Percentiles rank a stretch among this genome's conserved stretches.
Conservation (phyloP, 2,329 filamentous ascomycete genomes). For the Penicillium sp. region DNA sequence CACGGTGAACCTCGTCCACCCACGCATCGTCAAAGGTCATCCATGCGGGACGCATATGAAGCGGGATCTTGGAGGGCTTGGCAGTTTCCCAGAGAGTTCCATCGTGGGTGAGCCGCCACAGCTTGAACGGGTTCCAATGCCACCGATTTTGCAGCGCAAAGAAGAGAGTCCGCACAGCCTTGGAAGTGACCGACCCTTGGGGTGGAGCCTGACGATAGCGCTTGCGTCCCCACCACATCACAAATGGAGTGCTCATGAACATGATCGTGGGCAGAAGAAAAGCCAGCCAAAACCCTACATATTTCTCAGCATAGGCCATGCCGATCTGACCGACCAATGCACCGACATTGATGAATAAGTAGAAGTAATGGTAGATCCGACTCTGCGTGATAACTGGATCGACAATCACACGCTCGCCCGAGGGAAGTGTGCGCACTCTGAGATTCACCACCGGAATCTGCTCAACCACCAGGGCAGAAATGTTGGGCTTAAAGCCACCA, state of each 20-base stretch:
- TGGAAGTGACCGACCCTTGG: slow-evolving; percentile 65
- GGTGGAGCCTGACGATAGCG: slow-evolving; percentile 61
- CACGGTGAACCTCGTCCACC: slow-evolving; percentile 71
- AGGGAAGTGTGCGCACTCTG: slow-evolving; percentile 49
- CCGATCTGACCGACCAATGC: slow-evolving; percentile 55
- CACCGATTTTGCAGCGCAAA: slow-evolving; percentile 59
- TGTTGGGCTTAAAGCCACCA: slow-evolving; percentile 76
- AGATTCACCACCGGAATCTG: slow-evolving; percentile 58
- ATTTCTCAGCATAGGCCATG: slow-evolving; percentile 70
- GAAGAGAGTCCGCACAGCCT: slow-evolving; percentile 57
- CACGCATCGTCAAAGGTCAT: slow-evolving; percentile 65
- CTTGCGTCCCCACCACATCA: slow-evolving; percentile 56
- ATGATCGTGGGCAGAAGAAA: slow-evolving; percentile 60
- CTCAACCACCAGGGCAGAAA: slow-evolving; percentile 65
- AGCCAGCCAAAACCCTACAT: slow-evolving; percentile 60
- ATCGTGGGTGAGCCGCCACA: slow-evolving; percentile 20
- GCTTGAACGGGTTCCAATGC: slow-evolving; percentile 53
- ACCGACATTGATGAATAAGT: slow-evolving; percentile 65
- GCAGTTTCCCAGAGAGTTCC: slow-evolving; percentile 15
- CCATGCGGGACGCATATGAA: slow-evolving; percentile 11
- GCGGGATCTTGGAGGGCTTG: slow-evolving; percentile 7
- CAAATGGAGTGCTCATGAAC: slow-evolving; percentile 57
- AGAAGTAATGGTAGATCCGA: slow-evolving; percentile 66
- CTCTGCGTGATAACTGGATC: slow-evolving; percentile 64
- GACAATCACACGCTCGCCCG: slow-evolving; percentile 62